Conservation (phyloP, 179 eudicot species). For the Camellia oleifera region DNA sequence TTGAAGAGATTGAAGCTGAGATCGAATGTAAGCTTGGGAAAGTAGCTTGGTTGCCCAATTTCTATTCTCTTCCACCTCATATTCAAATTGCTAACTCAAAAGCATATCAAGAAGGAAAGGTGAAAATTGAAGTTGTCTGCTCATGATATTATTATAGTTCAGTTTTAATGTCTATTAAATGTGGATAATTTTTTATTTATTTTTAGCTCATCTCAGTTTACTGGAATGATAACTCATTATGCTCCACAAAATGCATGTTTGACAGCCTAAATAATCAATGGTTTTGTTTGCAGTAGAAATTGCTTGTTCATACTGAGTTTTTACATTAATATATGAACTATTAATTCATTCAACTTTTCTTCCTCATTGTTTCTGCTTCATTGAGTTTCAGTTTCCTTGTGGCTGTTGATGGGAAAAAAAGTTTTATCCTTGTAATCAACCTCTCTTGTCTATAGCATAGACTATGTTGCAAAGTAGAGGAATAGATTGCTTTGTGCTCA, state of each 20-base stretch:
- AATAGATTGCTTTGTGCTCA: background rate
- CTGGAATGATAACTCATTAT: background rate
- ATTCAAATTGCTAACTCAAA: conserved; percentile 71
- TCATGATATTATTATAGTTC: background rate
- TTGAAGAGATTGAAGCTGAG: conserved; percentile 70
- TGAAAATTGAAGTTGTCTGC: conserved; percentile 16
- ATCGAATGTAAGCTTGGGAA: conserved; percentile 47
- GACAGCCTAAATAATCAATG: background rate
- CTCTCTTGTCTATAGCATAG: background rate
- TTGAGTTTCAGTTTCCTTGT: background rate
- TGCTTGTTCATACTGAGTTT: background rate
- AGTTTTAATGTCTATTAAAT: background rate
- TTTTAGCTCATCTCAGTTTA: background rate
- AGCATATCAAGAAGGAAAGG: conserved; percentile 86
- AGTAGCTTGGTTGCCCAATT: conserved; percentile 68
- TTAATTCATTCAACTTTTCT: background rate
- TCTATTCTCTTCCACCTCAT: conserved; percentile 68
- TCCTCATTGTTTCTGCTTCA: background rate
- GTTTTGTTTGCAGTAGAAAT: background rate
- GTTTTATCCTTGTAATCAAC: background rate
- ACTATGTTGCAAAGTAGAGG: background rate
- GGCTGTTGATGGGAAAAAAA: background rate
- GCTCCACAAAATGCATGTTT: background rate
- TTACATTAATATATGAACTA: background rate
- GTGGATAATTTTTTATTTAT: background rate